Evolutionary conservation across 2,329 filamentous ascomycete genomes (phyloP), one percentile per base, ranked within the genome.

Genomic region (Penicillium sp.): DNA sequence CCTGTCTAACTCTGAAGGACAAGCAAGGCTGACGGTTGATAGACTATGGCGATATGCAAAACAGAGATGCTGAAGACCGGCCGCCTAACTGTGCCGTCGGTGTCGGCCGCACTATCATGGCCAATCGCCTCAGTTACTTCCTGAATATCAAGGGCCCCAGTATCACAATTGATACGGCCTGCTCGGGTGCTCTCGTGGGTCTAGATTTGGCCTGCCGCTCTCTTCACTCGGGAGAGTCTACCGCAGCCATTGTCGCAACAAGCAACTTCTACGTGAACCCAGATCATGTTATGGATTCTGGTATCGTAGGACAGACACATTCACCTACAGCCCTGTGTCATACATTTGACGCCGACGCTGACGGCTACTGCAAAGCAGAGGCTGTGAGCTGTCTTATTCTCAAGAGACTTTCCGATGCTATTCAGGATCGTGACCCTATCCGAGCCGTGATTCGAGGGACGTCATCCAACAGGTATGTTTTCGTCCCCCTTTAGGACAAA

Each of bases 361-460:
- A 80, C 60, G 80, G 80, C 5, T 81, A 74, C 64, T 79, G 71
- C 24, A 72, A 80, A 1, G 79, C 77, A 5, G 82, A 84, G 52
- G 81, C 80, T 2, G 66, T 81, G 16, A 74, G 73, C n/a, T 0
- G 66, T 71, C 0, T 58, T 84, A 0, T 65, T 0, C 57, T 85
- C 0, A 84, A 84, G 64, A 68, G 65, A 1, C 63, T 84, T 0
- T 64, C 62, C 3, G 64, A 73, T 1, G 83, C 83, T 0, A 50
- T 83, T 1, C 63, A 49, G 0, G 74, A 79, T 59, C 69, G 70
- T 1, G 76, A 80, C 52, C 59, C 66, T 2, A 73, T 80, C 40
- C 66, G 75, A n/a, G 68, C 66, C 30, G 61, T 71, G 3, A 66
- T 73, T 18, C 64, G 68, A 7, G 65, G 61, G 18, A 65, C 65